Conservation (phyloP, 73 alveolate species). For the Tetrahymena elliotti region DNA sequence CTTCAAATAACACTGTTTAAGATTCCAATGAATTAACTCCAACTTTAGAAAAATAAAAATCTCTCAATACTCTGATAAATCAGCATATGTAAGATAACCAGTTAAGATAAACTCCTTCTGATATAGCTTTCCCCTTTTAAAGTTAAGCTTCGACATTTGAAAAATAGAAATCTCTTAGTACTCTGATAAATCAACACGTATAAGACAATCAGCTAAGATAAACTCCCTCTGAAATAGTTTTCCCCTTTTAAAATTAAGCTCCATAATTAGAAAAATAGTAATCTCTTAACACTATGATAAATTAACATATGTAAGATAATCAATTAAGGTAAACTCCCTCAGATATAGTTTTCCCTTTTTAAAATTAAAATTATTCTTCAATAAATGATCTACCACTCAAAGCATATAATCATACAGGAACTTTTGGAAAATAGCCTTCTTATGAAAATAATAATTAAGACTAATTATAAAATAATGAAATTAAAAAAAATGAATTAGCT, state of each 20-base stretch:
- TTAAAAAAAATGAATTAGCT: neutral
- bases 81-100: neutral
- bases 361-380: neutral
- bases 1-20: neutral
- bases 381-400: neutral
- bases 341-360: neutral
- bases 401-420: neutral
- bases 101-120: neutral
- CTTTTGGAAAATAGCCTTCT: neutral
- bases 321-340: neutral
- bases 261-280: neutral
- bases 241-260: neutral
- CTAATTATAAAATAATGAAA: neutral
- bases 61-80: neutral
- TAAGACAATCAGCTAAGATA: neutral
- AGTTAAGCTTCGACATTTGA: neutral
- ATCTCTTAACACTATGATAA: neutral
- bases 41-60: neutral
- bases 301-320: neutral
- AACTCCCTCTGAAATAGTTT: neutral
- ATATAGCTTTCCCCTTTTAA: neutral
- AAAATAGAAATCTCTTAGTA: neutral
- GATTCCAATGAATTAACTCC: neutral
- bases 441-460: neutral
- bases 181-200: neutral